Evolutionary conservation across 306 rosid species (phyloP).

Genomic region (Quercus rubra): DNA sequence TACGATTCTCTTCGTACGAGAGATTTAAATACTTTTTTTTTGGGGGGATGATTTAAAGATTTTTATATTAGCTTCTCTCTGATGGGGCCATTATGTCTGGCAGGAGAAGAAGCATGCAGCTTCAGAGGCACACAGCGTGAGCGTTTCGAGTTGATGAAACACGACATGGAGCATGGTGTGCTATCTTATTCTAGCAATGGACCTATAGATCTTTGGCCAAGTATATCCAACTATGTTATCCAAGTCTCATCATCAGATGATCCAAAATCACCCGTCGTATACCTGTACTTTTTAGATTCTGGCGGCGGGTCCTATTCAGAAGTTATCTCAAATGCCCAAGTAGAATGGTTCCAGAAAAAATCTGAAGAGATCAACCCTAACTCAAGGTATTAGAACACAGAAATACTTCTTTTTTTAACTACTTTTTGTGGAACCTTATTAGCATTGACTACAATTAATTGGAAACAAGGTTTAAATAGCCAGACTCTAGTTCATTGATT

Average conservation of each 20-base stretch:
- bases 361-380: constrained; percentile 51
- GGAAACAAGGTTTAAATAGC: neutral
- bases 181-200: constrained; percentile 58
- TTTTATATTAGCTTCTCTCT: neutral
- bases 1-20: too few relatives aligned
- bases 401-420: neutral
- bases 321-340: constrained; percentile 65
- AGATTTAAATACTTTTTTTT: too few relatives aligned
- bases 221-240: constrained; percentile 74
- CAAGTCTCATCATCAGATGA: constrained; percentile 44
- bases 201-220: constrained; percentile 75
- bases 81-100: neutral
- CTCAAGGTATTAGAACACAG: constrained; percentile 45
- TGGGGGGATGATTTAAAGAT: neutral
- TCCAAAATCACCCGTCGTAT: constrained; percentile 48
- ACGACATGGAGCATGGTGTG: constrained; percentile 40
- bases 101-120: constrained; percentile 55
- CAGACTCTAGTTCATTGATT: neutral
- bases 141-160: constrained; percentile 59
- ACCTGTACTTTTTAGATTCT: constrained; percentile 78
- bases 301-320: constrained; percentile 88
- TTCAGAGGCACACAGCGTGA: constrained; percentile 62
- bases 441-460: neutral
- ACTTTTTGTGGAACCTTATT: neutral
- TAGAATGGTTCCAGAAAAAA: constrained; percentile 60